phyloP scores from a whole-genome alignment of 768 basidiomycete species.

The Tricholoma flavovirens region DNA sequence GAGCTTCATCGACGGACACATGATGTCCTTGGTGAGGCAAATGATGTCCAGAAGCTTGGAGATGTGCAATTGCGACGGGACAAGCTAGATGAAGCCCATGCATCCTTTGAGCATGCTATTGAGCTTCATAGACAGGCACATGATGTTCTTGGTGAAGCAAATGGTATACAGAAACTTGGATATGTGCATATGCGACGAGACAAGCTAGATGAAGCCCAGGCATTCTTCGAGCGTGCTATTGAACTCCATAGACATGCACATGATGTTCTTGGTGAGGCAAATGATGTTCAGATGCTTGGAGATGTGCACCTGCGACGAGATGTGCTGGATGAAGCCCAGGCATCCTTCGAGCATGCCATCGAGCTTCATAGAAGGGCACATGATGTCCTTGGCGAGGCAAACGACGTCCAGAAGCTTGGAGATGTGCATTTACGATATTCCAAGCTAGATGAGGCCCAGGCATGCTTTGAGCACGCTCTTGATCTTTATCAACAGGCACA shows the following conservation, averaged over 20 bases:
- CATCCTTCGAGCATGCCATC: background rate
- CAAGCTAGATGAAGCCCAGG: background rate
- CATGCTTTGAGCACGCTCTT: conserved; percentile 10
- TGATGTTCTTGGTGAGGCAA: background rate
- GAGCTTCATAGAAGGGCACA: background rate
- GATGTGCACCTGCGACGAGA: background rate
- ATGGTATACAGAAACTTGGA: background rate
- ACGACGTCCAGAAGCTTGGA: conserved; percentile 11
- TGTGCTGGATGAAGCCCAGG: background rate
- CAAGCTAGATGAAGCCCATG: too few relatives aligned
- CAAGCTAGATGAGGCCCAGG: conserved; percentile 15
- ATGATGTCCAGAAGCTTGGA: too few relatives aligned
- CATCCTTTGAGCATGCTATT: too few relatives aligned
- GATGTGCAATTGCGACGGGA: background rate
- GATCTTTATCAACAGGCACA: conserved; percentile 12
- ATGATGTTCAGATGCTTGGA: background rate
- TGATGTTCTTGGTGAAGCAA: too few relatives aligned
- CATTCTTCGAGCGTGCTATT: background rate
- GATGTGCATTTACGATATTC: conserved; percentile 13
- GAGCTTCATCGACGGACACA: too few relatives aligned
- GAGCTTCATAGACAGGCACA: too few relatives aligned
- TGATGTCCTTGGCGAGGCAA: conserved; percentile 10
- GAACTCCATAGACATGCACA: background rate
- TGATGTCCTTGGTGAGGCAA: too few relatives aligned
- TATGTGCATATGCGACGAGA: background rate